Evolutionary conservation across 1,139 yeast genomes (phyloP).

Genomic region (Arxiozyma heterogenica): DNA sequence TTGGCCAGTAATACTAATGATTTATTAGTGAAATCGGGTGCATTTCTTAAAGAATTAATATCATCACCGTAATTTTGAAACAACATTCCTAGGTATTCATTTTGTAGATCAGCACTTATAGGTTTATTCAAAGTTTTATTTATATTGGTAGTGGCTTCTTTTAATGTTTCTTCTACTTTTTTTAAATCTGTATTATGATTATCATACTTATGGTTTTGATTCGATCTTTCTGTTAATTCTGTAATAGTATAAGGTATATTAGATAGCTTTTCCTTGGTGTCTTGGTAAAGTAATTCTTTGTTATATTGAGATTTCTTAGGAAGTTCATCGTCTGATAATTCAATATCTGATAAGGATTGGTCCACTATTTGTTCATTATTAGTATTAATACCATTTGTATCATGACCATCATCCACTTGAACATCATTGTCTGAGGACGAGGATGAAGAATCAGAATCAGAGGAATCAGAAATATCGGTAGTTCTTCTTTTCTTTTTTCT

Average conservation of each 20-base stretch:
- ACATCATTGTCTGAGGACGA: slow-evolving; percentile 22
- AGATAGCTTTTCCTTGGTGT: slow-evolving; percentile 17
- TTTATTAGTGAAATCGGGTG: slow-evolving; percentile 53
- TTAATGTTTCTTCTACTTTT: slow-evolving; percentile 15
- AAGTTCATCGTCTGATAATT: slow-evolving; percentile 38
- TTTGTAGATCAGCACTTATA: slow-evolving; percentile 36
- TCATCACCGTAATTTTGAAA: slow-evolving; percentile 55
- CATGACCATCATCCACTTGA: slow-evolving; percentile 11
- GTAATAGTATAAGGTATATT: slow-evolving; percentile 25
- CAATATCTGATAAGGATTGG: slow-evolving; percentile 23
- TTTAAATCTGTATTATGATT: slow-evolving; percentile 13
- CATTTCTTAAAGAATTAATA: slow-evolving; percentile 51
- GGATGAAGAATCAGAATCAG: slow-evolving; percentile 31
- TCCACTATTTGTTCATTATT: slow-evolving; percentile 2
- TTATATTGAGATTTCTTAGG: slow-evolving; percentile 8
- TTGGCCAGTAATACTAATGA: slow-evolving; percentile 57
- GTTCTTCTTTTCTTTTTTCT: slow-evolving; percentile 77
- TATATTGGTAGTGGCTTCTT: slow-evolving; percentile 12
- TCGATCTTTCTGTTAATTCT: slow-evolving; percentile 20
- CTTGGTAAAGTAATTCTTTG: slow-evolving; percentile 13
- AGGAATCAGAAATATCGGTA: slow-evolving; percentile 45
- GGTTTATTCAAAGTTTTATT: slow-evolving; percentile 7
- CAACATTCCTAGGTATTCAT: slow-evolving; percentile 47
- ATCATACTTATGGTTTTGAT: slow-evolving; percentile 14
- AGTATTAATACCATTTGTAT: slow-evolving; percentile 5